These are phyloP conservation scores for Verticillium albo-atrum DNA, from an alignment of 2,329 filamentous ascomycete species.

Conservation along the genomic window DNA sequence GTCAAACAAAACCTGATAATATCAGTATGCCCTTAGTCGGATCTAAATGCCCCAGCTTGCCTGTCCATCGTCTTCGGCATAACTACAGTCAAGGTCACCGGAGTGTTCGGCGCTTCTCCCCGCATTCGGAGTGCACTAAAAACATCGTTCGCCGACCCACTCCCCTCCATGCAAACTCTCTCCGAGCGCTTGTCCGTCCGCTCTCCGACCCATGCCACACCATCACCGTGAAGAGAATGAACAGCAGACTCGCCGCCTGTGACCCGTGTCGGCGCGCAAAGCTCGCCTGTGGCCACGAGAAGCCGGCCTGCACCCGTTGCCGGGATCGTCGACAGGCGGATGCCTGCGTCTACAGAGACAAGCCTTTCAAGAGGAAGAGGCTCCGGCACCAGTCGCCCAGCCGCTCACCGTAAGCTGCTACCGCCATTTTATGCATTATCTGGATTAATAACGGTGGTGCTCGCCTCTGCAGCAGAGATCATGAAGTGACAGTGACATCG, in stretches of 20 bases:
- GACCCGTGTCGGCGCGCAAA: conserved; percentile 22
- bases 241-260: conserved; percentile 14
- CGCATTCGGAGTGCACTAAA: neutral
- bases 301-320: conserved; percentile 20
- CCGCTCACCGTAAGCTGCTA: neutral
- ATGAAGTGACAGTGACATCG: neutral
- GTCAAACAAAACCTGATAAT: too few relatives aligned
- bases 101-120: neutral
- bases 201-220: too few relatives aligned
- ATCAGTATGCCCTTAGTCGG: too few relatives aligned
- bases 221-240: neutral
- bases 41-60: too few relatives aligned
- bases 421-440: neutral
- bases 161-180: too few relatives aligned
- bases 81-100: neutral
- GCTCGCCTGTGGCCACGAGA: conserved; percentile 19
- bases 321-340: conserved; percentile 5
- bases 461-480: neutral
- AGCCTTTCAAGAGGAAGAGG: conserved; percentile 7
- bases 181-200: too few relatives aligned
- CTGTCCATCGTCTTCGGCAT: too few relatives aligned
- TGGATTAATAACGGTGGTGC: neutral
- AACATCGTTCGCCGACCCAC: too few relatives aligned
- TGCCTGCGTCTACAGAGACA: conserved; percentile 12
- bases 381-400: neutral